These are phyloP conservation scores for Ustilago hordei DNA, from an alignment of 1,284 basidiomycete species.

Conservation along the genomic window DNA sequence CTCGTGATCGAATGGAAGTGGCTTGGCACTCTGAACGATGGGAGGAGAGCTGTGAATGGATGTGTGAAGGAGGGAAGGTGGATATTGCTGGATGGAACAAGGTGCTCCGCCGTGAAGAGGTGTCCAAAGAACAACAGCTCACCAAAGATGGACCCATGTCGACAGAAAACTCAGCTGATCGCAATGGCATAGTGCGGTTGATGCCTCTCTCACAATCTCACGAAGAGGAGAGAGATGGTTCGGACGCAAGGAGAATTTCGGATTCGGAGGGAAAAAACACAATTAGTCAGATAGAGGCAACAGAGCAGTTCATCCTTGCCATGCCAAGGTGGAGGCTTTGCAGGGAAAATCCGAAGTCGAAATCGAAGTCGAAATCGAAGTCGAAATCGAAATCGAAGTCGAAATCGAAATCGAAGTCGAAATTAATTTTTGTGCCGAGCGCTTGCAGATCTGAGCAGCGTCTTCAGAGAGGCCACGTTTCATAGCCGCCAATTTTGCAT, in stretches of 20 bases:
- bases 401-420: not conserved
- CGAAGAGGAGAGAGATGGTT: constrained; percentile 4
- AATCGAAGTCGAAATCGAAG: too few relatives aligned
- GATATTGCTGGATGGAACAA: constrained; percentile 7
- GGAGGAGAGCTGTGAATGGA: not conserved
- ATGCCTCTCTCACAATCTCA: not conserved
- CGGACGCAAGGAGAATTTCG: constrained; percentile 31
- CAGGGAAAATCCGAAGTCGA: not conserved
- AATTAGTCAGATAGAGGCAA: constrained; percentile 4
- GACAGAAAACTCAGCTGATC: constrained; percentile 12
- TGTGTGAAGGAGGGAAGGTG: not conserved
- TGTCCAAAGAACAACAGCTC: constrained; percentile 2
- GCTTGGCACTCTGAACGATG: not conserved
- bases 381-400: not conserved
- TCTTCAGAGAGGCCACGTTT: constrained; percentile 1
- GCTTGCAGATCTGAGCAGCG: not conserved
- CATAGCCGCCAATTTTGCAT: not conserved
- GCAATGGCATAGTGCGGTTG: not conserved
- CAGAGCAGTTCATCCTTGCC: constrained; percentile 9
- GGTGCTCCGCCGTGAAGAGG: constrained; percentile 3
- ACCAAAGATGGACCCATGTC: constrained; percentile 8
- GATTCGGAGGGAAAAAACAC: constrained; percentile 7
- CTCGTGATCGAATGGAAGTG: not conserved
- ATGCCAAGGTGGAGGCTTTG: constrained; percentile 22
- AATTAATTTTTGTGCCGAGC: constrained; percentile 12